Evolutionary conservation across 352 stramenopile species (phyloP).

Genomic region (Pythium brachiatum): DNA sequence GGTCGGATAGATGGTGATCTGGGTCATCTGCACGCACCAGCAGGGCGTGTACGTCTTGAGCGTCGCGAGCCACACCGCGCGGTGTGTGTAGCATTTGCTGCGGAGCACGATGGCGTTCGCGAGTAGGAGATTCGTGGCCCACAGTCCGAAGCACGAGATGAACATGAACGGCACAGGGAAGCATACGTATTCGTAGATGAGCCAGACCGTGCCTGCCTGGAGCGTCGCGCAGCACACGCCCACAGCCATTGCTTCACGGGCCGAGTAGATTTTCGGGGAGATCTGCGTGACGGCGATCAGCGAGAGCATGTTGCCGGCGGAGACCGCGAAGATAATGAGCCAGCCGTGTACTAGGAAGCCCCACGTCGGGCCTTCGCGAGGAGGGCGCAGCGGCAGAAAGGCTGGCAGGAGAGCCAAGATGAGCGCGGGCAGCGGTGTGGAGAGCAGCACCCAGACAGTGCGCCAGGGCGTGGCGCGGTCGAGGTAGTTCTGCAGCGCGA

Average conservation of each 20-base stretch:
- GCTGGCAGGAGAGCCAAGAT: not conserved
- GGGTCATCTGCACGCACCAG: not conserved
- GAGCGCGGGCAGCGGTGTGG: not conserved
- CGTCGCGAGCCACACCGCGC: not conserved
- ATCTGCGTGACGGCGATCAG: constrained; percentile 6
- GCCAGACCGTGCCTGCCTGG: not conserved
- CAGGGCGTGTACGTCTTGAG: not conserved
- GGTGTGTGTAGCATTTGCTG: not conserved
- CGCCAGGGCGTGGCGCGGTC: not conserved
- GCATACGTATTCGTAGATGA: not conserved
- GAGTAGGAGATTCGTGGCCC: not conserved
- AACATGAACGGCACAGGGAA: constrained; percentile 1
- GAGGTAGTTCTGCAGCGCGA: constrained; percentile 4
- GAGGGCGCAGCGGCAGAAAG: not conserved
- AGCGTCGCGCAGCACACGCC: not conserved
- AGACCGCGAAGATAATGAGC: constrained; percentile 8
- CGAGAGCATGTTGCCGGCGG: constrained; percentile 3
- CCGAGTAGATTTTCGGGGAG: not conserved
- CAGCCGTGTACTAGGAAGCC: not conserved
- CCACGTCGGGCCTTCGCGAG: constrained; percentile 3
- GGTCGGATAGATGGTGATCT: constrained; percentile 12
- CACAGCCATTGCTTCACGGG: not conserved
- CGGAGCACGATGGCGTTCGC: not conserved
- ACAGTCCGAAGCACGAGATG: not conserved
- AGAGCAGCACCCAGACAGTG: not conserved